Conservation (phyloP, 129 eudicot genomes). For the Helichrysum umbraculigerum region DNA sequence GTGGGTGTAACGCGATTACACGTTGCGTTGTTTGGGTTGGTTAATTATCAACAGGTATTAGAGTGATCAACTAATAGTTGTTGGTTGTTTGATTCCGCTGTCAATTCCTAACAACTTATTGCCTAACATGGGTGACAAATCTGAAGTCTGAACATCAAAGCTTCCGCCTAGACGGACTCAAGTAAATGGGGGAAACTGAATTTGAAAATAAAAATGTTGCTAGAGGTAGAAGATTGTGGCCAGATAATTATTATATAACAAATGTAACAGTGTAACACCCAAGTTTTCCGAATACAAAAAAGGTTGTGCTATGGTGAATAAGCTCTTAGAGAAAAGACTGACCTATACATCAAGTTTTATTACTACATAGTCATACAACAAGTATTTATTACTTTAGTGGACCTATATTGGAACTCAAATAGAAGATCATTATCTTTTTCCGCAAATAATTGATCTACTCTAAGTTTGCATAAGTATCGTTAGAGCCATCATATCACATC, state of each 20-base stretch:
- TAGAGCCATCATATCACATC: neutral
- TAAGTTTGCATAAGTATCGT: neutral
- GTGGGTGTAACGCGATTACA: too few species aligned
- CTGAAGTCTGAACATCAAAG: neutral
- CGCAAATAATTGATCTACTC: neutral
- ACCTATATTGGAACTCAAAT: neutral
- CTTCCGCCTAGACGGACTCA: neutral
- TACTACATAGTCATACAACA: neutral
- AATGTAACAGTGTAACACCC: neutral
- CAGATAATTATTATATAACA: neutral
- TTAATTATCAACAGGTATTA: too few species aligned
- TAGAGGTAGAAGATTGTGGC: neutral
- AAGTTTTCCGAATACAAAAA: neutral
- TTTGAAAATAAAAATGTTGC: neutral
- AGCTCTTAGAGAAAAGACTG: neutral
- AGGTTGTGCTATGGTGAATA: neutral
- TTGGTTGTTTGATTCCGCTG: too few species aligned
- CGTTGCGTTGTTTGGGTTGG: too few species aligned
- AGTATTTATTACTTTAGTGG: neutral
- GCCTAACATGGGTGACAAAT: neutral
- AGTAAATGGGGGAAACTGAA: neutral
- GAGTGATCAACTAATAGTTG: too few species aligned
- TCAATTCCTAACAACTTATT: too few species aligned
- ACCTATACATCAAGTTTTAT: neutral
- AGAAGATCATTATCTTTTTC: slow-evolving; percentile 2